Evolutionary conservation across 768 basidiomycete genomes (phyloP).

Genomic region (Paxillus ammoniavirescens): DNA sequence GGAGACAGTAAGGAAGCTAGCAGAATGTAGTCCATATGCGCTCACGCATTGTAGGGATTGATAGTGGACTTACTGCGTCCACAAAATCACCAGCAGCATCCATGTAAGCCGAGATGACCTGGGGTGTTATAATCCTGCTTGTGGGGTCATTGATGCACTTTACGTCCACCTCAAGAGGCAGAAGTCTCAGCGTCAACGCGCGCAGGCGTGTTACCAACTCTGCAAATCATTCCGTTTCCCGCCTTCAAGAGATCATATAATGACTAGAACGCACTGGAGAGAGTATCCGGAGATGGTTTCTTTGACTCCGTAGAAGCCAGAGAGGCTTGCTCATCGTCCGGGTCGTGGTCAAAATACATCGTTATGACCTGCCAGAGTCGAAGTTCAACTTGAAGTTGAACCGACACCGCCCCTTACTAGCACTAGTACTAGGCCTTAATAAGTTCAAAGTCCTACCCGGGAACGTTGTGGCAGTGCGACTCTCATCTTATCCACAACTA

Average conservation of each 20-base stretch:
- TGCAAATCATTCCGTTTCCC: slow-evolving; percentile 25
- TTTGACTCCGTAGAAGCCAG: slow-evolving; percentile 45
- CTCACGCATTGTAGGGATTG: background rate
- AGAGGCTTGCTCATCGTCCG: slow-evolving; percentile 40
- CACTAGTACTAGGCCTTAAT: no score
- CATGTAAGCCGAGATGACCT: slow-evolving; percentile 73
- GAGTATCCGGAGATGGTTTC: slow-evolving; percentile 64
- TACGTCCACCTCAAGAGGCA: slow-evolving; percentile 79
- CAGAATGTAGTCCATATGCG: background rate
- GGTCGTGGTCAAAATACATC: slow-evolving; percentile 28
- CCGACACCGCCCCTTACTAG: no score
- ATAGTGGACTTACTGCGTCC: slow-evolving; percentile 61
- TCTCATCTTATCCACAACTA: slow-evolving; percentile 23
- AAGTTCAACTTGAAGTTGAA: no score
- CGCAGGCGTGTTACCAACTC: slow-evolving; percentile 82
- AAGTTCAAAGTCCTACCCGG: no score
- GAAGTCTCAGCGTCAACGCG: slow-evolving; percentile 67
- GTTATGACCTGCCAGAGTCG: background rate
- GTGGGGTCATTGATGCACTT: slow-evolving; percentile 69
- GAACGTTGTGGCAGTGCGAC: slow-evolving; percentile 22
- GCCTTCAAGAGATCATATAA: background rate
- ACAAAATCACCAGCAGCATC: slow-evolving; percentile 85
- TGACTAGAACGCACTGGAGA: slow-evolving; percentile 59
- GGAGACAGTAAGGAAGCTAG: slow-evolving; percentile 79
- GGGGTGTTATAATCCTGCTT: slow-evolving; percentile 79